Percentiles rank a stretch among this genome's conserved stretches.
Conservation (phyloP, 2,329 filamentous ascomycete genomes). For the Tolypocladium ovalisporum region DNA sequence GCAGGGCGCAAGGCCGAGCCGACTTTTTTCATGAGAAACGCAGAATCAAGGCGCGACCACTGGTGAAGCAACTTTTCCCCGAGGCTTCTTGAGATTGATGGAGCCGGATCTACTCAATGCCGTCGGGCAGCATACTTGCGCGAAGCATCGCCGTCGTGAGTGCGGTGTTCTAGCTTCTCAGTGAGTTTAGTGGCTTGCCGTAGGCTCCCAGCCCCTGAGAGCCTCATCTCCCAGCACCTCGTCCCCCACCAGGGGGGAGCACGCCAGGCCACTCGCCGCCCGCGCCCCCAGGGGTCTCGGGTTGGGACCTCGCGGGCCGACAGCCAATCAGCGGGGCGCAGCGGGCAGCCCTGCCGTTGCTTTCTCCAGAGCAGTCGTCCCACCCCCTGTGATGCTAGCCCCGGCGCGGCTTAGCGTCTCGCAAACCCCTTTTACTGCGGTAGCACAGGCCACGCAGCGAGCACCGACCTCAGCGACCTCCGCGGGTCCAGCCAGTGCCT, state of each 20-base stretch:
- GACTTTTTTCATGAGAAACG: not conserved
- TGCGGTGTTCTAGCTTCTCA: not conserved
- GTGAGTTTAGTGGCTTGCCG: not conserved
- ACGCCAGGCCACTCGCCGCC: not conserved
- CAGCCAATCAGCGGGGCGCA: constrained; percentile 10
- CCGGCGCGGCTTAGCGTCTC: constrained; percentile 12
- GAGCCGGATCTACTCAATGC: not conserved
- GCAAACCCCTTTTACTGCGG: constrained; percentile 22
- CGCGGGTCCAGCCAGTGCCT: too few species aligned
- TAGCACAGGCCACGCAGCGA: constrained; percentile 8
- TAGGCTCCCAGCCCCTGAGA: not conserved
- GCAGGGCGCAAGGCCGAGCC: not conserved
- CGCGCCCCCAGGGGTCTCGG: constrained; percentile 1
- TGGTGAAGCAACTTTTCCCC: not conserved
- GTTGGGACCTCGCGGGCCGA: not conserved
- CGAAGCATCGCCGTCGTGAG: not conserved
- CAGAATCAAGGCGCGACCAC: not conserved
- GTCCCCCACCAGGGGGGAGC: not conserved
- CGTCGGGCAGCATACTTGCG: too few species aligned
- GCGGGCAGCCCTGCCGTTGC: constrained; percentile 13
- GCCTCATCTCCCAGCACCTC: not conserved
- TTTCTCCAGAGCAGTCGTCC: constrained; percentile 15
- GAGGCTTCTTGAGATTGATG: not conserved
- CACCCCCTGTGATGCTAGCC: constrained; percentile 11
- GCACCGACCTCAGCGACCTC: not conserved